Evolutionary conservation across 1,284 basidiomycete genomes (phyloP).

Genomic region (Puccinia novopanici): DNA sequence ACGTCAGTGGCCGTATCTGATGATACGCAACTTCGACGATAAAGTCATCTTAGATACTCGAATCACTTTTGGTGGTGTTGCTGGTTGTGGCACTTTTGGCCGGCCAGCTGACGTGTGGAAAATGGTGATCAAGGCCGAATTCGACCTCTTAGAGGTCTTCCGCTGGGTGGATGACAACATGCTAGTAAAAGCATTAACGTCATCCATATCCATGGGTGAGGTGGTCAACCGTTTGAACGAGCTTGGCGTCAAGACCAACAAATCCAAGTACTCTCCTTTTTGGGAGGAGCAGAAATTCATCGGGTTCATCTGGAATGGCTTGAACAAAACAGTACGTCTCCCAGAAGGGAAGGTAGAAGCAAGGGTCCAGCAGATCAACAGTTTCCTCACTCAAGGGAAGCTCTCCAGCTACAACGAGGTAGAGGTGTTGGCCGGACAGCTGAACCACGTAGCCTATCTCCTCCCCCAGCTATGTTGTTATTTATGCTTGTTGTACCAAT

Average conservation of each 20-base stretch:
- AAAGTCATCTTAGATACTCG: background rate
- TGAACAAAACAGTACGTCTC: background rate
- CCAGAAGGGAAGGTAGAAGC: background rate
- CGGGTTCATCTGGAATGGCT: conserved; percentile 12
- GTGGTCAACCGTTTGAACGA: background rate
- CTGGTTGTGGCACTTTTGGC: background rate
- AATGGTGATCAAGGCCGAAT: background rate
- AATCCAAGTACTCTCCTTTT: background rate
- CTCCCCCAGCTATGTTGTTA: conserved; percentile 15
- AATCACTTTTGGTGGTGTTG: background rate
- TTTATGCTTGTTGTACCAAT: background rate
- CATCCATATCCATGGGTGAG: background rate
- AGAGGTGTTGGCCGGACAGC: background rate
- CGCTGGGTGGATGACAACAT: conserved; percentile 23
- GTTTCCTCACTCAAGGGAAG: background rate
- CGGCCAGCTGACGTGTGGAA: conserved; percentile 8
- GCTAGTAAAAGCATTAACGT: background rate
- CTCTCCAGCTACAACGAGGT: background rate
- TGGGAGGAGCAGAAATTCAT: background rate
- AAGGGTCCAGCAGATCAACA: background rate
- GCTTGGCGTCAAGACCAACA: background rate
- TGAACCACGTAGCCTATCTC: background rate
- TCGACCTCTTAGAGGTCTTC: background rate
- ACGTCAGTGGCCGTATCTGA: background rate
- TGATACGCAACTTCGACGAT: background rate